phyloP scores from a whole-genome alignment of 192 early-diverging fungal genomes.

The Coemansia sp. region DNA sequence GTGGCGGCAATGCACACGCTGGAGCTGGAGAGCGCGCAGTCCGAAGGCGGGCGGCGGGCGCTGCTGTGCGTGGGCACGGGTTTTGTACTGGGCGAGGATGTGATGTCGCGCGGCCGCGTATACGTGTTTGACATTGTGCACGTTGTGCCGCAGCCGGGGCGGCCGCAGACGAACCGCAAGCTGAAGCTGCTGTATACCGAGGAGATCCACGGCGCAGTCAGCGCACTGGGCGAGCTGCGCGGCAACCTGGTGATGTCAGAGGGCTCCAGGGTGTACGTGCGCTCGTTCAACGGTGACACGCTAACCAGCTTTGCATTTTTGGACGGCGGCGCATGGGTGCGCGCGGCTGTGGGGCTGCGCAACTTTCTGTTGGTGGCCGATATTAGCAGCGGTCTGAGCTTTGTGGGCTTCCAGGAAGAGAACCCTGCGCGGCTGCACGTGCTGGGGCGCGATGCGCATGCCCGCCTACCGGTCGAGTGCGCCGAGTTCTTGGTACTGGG shows the following conservation, averaged over 20 bases:
- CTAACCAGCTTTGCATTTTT: slow-evolving; percentile 91
- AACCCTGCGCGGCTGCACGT: slow-evolving; percentile 84
- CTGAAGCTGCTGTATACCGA: slow-evolving; percentile 78
- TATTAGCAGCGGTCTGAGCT: slow-evolving; percentile 79
- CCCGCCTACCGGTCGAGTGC: slow-evolving; percentile 63
- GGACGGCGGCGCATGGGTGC: slow-evolving; percentile 89
- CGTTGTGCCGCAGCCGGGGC: slow-evolving; percentile 92
- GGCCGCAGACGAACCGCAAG: slow-evolving; percentile 90
- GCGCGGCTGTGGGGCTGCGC: slow-evolving; percentile 73
- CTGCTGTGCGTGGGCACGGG: slow-evolving; percentile 88
- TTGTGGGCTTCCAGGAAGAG: slow-evolving; percentile 88
- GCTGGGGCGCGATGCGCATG: slow-evolving; percentile 84
- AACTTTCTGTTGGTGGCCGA: slow-evolving; percentile 87
- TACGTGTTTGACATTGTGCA: slow-evolving; percentile 93
- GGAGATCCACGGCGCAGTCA: slow-evolving; percentile 85
- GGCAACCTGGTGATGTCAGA: slow-evolving; percentile 84
- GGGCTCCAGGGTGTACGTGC: slow-evolving; percentile 84
- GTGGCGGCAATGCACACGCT: slow-evolving; percentile 72
- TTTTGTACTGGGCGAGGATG: slow-evolving; percentile 85
- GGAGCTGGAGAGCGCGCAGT: slow-evolving; percentile 79
- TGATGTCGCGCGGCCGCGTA: slow-evolving; percentile 81
- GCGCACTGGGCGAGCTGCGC: slow-evolving; percentile 76
- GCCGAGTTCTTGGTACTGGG: slow-evolving; percentile 80
- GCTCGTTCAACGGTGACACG: slow-evolving; percentile 74
- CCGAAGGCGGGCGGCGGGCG: slow-evolving; percentile 75